Percentiles rank a stretch among this genome's conserved stretches.
Evolutionary conservation across 352 stramenopile genomes (phyloP).

Genomic region (Peronospora destructor): DNA sequence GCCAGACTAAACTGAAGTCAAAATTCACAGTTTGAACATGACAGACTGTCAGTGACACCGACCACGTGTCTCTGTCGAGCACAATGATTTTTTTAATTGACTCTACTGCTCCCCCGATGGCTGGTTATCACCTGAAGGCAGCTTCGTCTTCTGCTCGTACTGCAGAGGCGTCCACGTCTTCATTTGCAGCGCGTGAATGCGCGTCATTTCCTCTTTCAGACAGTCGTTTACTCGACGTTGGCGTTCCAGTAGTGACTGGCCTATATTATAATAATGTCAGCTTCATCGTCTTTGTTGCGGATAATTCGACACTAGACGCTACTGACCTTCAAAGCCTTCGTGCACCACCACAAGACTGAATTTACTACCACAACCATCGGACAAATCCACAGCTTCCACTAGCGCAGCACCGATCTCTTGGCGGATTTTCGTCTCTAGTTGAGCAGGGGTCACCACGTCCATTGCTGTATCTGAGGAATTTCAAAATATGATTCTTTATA

Average conservation of each 20-base stretch:
- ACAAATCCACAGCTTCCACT: conserved; percentile 73
- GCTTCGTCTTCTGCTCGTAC: conserved; percentile 74
- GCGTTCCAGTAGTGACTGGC: conserved; percentile 67
- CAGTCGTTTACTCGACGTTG: conserved; percentile 74
- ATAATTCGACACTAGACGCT: conserved; percentile 9
- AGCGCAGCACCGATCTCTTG: conserved; percentile 53
- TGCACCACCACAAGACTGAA: conserved; percentile 82
- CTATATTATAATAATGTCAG: conserved; percentile 17
- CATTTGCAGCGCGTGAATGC: conserved; percentile 82
- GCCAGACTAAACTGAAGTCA: conserved; percentile 1
- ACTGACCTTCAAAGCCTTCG: conserved; percentile 63
- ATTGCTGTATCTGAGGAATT: conserved; percentile 11
- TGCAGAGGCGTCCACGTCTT: conserved; percentile 79
- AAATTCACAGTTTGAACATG: conserved; percentile 1
- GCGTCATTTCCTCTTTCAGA: conserved; percentile 77
- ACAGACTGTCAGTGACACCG: neutral
- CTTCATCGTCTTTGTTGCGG: neutral
- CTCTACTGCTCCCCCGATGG: conserved; percentile 48
- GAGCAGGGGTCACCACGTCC: conserved; percentile 44
- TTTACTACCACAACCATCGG: conserved; percentile 76
- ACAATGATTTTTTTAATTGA: neutral
- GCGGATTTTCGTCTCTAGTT: conserved; percentile 52
- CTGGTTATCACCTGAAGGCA: conserved; percentile 36
- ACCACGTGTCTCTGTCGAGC: neutral
- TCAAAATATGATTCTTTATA: too few relatives aligned